Evolutionary conservation across 106 monocot species (phyloP).

Genomic region (Dendrobium nobile): DNA sequence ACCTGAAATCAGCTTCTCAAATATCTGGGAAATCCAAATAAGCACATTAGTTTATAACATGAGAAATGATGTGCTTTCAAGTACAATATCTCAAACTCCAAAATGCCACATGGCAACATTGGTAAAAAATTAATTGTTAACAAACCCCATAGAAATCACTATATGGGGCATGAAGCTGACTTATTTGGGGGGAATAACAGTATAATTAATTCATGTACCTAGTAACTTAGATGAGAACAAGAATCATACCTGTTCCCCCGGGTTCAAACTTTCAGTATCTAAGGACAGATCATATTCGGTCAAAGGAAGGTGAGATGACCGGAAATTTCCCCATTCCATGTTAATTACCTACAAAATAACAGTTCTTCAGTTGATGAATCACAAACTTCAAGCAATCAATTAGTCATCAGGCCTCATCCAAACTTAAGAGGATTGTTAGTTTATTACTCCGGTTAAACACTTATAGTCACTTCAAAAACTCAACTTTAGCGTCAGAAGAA

Average conservation of each 20-base stretch:
- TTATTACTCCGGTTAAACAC: background rate
- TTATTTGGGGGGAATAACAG: background rate
- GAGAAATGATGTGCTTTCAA: background rate
- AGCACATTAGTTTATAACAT: background rate
- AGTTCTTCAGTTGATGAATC: background rate
- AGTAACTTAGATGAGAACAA: background rate
- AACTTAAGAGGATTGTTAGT: background rate
- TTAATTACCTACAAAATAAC: slow-evolving; percentile 69
- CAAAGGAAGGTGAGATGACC: slow-evolving; percentile 72
- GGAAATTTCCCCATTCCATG: slow-evolving; percentile 99
- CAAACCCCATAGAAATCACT: background rate
- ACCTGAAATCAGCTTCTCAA: slow-evolving; percentile 86
- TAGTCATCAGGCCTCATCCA: background rate
- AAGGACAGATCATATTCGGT: slow-evolving; percentile 75
- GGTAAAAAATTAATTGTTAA: background rate
- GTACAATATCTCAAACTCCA: background rate
- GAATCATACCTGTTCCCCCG: slow-evolving; percentile 76
- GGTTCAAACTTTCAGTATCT: slow-evolving; percentile 85
- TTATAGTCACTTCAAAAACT: background rate
- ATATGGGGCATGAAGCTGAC: background rate
- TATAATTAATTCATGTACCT: background rate
- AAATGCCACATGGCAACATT: background rate
- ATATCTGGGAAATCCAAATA: slow-evolving; percentile 43
- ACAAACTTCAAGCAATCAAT: background rate
- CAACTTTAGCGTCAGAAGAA: background rate